These are phyloP conservation scores for Aspergillus alliaceus DNA, from an alignment of 2,329 filamentous ascomycete species.

Conservation along the genomic window DNA sequence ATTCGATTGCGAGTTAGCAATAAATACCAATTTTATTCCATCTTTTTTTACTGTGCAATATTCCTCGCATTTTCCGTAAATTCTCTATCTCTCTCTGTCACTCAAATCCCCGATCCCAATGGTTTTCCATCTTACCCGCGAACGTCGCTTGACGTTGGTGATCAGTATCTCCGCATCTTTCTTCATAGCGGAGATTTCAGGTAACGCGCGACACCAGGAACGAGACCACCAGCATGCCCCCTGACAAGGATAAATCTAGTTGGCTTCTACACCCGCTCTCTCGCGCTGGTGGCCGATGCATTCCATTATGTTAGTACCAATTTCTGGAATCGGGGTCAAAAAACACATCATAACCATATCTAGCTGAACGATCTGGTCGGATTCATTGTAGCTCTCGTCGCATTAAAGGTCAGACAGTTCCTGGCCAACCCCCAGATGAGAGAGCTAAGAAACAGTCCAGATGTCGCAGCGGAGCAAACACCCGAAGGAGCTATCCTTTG, in stretches of 20 bases:
- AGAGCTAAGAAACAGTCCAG: too few species aligned
- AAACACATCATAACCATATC: too few species aligned
- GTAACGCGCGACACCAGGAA: too few species aligned
- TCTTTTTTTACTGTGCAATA: too few species aligned
- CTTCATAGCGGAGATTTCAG: neutral
- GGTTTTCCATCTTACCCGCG: neutral
- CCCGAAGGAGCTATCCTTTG: slow-evolving; percentile 65
- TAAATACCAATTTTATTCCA: too few species aligned
- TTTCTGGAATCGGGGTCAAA: too few species aligned
- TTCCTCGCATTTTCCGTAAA: too few species aligned
- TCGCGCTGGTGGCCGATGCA: slow-evolving; percentile 73
- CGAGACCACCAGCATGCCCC: too few species aligned
- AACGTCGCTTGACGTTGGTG: neutral
- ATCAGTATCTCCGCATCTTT: neutral
- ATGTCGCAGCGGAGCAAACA: slow-evolving; percentile 51
- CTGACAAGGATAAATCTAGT: slow-evolving; percentile 39
- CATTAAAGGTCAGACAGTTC: slow-evolving; percentile 63
- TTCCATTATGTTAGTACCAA: slow-evolving; percentile 68
- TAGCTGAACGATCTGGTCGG: slow-evolving; percentile 71
- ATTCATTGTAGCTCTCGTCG: slow-evolving; percentile 65
- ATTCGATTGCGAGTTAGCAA: too few species aligned
- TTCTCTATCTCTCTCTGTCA: too few species aligned
- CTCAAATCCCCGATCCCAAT: too few species aligned
- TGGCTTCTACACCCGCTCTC: slow-evolving; percentile 68
- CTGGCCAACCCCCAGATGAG: too few species aligned